Conservation (phyloP, 2,329 filamentous ascomycete species). For the Trichophyton equinum region DNA sequence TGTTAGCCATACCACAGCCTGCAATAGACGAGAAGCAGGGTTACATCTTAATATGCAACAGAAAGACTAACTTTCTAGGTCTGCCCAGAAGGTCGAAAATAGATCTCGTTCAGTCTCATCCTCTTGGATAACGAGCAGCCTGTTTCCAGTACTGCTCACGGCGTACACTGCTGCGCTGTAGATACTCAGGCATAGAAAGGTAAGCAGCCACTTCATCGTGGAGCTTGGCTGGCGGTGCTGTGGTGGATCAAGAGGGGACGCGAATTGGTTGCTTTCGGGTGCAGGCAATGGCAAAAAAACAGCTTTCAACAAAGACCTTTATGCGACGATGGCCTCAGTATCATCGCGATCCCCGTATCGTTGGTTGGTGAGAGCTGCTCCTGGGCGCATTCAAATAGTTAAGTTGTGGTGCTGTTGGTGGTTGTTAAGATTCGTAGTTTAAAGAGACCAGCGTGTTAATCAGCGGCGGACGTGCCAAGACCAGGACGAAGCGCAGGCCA, state of each 20-base stretch:
- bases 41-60: not conserved
- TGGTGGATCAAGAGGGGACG: conserved; percentile 18
- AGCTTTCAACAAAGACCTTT: not conserved
- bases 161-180: conserved; percentile 44
- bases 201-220: conserved; percentile 64
- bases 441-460: not conserved
- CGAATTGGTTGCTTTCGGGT: conserved; percentile 3
- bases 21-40: not conserved
- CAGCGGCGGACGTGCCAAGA: not conserved
- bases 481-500: not conserved
- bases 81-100: conserved; percentile 62
- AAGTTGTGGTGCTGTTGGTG: not conserved
- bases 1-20: conserved; percentile 8
- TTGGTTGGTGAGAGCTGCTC: not conserved
- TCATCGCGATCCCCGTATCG: not conserved
- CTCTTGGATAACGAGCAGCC: conserved; percentile 77
- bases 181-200: conserved; percentile 55
- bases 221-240: conserved; percentile 16
- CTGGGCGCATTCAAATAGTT: not conserved
- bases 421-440: no score
- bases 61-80: conserved; percentile 32
- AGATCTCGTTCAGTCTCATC: conserved; percentile 65
- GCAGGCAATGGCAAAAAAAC: conserved; percentile 7
- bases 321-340: not conserved
- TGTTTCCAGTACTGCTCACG: conserved; percentile 63